A percentile compares a stretch with the other conserved stretches of the same genome.
Evolutionary conservation across 1,284 basidiomycete genomes (phyloP).

Genomic region (Boletus chippewaensis): DNA sequence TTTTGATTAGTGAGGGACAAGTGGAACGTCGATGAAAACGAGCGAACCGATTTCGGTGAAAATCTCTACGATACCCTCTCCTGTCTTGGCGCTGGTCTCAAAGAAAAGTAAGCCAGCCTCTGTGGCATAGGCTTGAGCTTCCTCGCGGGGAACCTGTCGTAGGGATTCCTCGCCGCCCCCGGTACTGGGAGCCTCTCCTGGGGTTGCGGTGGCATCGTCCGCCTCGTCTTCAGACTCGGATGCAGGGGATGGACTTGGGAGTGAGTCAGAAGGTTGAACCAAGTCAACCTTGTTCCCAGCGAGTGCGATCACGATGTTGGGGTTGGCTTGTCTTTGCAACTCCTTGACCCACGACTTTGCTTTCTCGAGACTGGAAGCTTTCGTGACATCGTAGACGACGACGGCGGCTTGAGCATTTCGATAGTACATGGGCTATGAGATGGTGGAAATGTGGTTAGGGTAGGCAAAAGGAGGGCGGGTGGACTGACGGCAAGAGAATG

Average conservation of each 20-base stretch:
- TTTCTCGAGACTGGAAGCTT: conserved; percentile 92
- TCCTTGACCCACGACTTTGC: conserved; percentile 99
- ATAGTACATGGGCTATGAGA: conserved; percentile 90
- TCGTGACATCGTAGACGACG: conserved; percentile 97
- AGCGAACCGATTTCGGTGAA: conserved; percentile 94
- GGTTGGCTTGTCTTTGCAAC: conserved; percentile 96
- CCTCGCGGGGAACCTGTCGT: conserved; percentile 86
- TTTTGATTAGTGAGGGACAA: conserved; percentile 4
- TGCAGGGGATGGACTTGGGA: conserved; percentile 43
- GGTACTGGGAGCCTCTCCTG: conserved; percentile 55
- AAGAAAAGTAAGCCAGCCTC: conserved; percentile 94
- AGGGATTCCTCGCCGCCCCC: conserved; percentile 59
- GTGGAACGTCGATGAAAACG: not conserved
- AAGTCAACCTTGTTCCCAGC: conserved; percentile 96
- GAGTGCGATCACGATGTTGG: conserved; percentile 97
- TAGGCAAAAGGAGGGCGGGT: conserved; percentile 1
- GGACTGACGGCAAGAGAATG: conserved; percentile 78
- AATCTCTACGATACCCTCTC: conserved; percentile 92
- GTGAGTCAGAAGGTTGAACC: conserved; percentile 62
- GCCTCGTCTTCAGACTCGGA: conserved; percentile 73
- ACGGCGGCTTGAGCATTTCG: conserved; percentile 98
- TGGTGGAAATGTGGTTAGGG: conserved; percentile 4
- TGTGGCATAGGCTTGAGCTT: conserved; percentile 93
- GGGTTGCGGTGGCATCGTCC: conserved; percentile 82
- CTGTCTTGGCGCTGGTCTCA: conserved; percentile 97